Percentiles rank a stretch among this genome's conserved stretches.
These are phyloP conservation scores for Cytidiella melzeri DNA, from an alignment of 768 basidiomycete genomes.

Conservation along the genomic window DNA sequence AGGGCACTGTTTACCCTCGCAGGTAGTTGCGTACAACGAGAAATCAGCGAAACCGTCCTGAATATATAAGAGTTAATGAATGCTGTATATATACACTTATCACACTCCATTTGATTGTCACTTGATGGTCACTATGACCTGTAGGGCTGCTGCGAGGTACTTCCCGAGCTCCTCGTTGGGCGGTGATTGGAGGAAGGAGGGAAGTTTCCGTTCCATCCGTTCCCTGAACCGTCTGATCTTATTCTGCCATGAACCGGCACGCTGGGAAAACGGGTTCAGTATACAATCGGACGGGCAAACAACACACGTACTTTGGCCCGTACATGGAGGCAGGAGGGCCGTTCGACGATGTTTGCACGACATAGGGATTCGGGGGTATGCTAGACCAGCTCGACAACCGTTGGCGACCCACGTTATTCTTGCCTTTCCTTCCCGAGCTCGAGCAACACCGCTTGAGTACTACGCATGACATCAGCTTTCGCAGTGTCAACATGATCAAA, in stretches of 20 bases:
- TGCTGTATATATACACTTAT: too few relatives aligned
- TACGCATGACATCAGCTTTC: conserved; percentile 23
- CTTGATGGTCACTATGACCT: too few relatives aligned
- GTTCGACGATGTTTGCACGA: conserved; percentile 2
- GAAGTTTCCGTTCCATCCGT: neutral
- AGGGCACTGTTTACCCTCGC: too few relatives aligned
- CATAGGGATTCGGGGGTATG: neutral
- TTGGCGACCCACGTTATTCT: neutral
- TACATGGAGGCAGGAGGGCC: conserved; percentile 1
- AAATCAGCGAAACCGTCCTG: too few relatives aligned
- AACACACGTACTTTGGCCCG: conserved; percentile 5
- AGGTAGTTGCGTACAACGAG: too few relatives aligned
- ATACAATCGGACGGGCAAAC: neutral
- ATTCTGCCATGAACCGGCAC: conserved; percentile 1
- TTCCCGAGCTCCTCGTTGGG: conserved; percentile 7
- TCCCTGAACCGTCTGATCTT: conserved; percentile 6
- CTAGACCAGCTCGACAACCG: conserved; percentile 8
- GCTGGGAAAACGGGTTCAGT: neutral
- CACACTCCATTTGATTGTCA: too few relatives aligned
- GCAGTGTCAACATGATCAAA: conserved; percentile 7
- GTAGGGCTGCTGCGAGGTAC: neutral
- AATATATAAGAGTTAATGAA: too few relatives aligned
- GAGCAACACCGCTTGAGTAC: conserved; percentile 22
- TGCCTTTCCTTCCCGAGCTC: neutral
- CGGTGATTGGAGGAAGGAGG: neutral